Percentiles rank a stretch among this genome's conserved stretches.
These are phyloP conservation scores for Verticillium isaacii DNA, from an alignment of 2,329 filamentous ascomycete genomes.

Conservation along the genomic window DNA sequence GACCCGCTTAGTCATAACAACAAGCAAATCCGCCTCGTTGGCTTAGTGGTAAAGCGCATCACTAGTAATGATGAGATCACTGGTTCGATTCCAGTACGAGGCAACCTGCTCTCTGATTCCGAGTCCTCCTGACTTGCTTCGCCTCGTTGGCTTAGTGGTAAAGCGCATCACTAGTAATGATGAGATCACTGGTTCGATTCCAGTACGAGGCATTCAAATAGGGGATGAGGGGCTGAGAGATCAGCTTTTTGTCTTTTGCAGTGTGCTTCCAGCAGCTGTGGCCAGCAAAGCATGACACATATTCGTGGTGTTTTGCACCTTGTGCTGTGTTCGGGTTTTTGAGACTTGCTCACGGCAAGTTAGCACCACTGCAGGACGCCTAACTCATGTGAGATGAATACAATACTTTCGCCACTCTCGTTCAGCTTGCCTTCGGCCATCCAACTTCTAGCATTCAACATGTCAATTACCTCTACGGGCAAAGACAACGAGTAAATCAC, in stretches of 20 bases:
- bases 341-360: too few relatives aligned
- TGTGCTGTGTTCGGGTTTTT: too few relatives aligned
- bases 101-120: constrained; percentile 11
- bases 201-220: constrained; percentile 20
- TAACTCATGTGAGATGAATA: too few relatives aligned
- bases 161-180: constrained; percentile 31
- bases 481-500: background rate
- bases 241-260: background rate
- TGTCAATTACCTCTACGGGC: too few relatives aligned
- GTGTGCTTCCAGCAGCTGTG: background rate
- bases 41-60: constrained; percentile 31
- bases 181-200: constrained; percentile 30
- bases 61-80: constrained; percentile 31
- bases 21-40: constrained; percentile 19
- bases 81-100: constrained; percentile 29
- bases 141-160: constrained; percentile 30
- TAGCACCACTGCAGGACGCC: too few relatives aligned
- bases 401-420: too few relatives aligned
- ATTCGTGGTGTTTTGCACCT: too few relatives aligned
- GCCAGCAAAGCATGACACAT: too few relatives aligned
- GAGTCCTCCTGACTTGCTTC: background rate
- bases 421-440: too few relatives aligned
- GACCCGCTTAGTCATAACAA: background rate
- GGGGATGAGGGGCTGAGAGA: background rate
- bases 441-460: too few relatives aligned